Evolutionary conservation across 331 rosid species (phyloP).

Genomic region (Malus hybrid): DNA sequence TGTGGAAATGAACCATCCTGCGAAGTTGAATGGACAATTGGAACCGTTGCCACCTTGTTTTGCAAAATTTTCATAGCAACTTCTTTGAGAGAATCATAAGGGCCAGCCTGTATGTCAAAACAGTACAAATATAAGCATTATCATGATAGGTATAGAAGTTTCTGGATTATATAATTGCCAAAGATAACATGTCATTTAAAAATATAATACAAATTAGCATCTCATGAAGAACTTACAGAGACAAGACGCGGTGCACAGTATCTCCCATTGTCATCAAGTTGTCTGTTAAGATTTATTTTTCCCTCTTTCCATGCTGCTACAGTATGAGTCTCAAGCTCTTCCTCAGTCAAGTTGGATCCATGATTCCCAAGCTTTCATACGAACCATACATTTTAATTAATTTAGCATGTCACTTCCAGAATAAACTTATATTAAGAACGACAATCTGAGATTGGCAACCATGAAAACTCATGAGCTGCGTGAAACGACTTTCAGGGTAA

Average conservation of each 20-base stretch:
- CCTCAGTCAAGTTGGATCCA: slow-evolving; percentile 76
- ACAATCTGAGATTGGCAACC: slow-evolving; percentile 10
- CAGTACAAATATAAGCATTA: neutral
- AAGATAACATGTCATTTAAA: neutral
- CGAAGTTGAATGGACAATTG: slow-evolving; percentile 59
- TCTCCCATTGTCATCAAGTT: slow-evolving; percentile 44
- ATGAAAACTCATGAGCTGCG: slow-evolving; percentile 3
- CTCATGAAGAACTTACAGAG: slow-evolving; percentile 45
- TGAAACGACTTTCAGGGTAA: neutral
- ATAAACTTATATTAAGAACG: neutral
- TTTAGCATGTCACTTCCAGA: neutral
- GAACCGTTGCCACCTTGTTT: slow-evolving; percentile 84
- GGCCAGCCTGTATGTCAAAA: slow-evolving; percentile 57
- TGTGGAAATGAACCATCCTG: slow-evolving; percentile 81
- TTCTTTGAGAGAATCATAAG: slow-evolving; percentile 76
- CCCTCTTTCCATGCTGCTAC: slow-evolving; percentile 86
- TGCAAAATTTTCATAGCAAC: slow-evolving; percentile 73
- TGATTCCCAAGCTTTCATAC: slow-evolving; percentile 69
- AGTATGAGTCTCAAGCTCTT: slow-evolving; percentile 83
- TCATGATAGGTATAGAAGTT: neutral
- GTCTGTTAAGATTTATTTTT: slow-evolving; percentile 34
- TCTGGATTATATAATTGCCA: neutral
- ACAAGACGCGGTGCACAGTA: slow-evolving; percentile 34
- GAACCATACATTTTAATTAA: slow-evolving; percentile 6
- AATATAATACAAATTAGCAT: neutral